These are phyloP conservation scores for Hortiboletus flavorubellus DNA, from an alignment of 768 basidiomycete genomes.

Conservation along the genomic window DNA sequence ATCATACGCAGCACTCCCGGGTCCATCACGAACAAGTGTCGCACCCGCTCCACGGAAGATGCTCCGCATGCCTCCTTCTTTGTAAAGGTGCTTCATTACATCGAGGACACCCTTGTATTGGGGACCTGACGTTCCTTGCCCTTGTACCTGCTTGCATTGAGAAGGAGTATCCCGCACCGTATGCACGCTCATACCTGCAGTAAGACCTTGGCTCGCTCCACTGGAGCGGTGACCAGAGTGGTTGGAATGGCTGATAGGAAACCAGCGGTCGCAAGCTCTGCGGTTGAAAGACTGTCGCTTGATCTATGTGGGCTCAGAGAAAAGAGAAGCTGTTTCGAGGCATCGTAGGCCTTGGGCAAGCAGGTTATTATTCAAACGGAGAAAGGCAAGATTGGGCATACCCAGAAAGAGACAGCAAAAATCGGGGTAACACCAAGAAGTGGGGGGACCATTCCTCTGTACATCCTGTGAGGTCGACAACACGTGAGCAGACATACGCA, in stretches of 20 bases:
- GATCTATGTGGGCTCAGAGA: constrained; percentile 74
- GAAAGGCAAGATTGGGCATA: constrained; percentile 28
- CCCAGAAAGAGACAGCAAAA: constrained; percentile 98
- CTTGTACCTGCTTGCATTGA: constrained; percentile 64
- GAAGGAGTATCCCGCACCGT: background rate
- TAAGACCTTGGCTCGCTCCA: constrained; percentile 95
- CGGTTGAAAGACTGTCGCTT: constrained; percentile 56
- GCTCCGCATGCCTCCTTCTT: constrained; percentile 87
- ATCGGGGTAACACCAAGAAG: constrained; percentile 95
- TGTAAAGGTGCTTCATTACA: constrained; percentile 87
- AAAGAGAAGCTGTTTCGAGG: constrained; percentile 84
- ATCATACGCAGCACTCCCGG: constrained; percentile 91
- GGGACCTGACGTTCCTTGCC: constrained; percentile 68
- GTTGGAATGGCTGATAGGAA: constrained; percentile 93
- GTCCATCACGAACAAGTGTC: constrained; percentile 93
- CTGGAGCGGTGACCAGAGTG: constrained; percentile 90
- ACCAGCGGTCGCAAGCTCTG: constrained; percentile 88
- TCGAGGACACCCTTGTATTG: constrained; percentile 91
- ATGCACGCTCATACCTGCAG: constrained; percentile 59
- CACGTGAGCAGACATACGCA: background rate
- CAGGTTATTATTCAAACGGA: constrained; percentile 6
- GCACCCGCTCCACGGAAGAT: constrained; percentile 92
- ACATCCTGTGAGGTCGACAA: constrained; percentile 50
- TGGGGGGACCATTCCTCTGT: constrained; percentile 92
- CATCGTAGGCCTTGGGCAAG: constrained; percentile 76